Evolutionary conservation across 192 early-diverging fungal genomes (phyloP), one percentile per base, ranked within the genome.

Genomic region (Backusella tarrabulga): DNA sequence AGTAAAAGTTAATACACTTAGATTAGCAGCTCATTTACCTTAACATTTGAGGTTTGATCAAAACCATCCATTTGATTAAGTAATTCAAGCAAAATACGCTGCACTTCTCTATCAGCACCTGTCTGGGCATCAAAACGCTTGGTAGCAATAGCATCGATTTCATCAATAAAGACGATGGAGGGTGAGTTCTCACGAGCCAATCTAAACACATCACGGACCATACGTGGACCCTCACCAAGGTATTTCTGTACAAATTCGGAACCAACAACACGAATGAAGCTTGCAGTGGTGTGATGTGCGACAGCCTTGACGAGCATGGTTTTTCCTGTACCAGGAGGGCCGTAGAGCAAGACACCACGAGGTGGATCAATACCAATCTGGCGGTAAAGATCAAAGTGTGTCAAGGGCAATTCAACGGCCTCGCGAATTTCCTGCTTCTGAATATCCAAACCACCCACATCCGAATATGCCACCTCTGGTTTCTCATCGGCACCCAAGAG

Each of bases 181-280:
- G 98, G 98, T 41, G 98, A 95, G 85, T 99, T 97, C 76, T 99
- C 98, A 60, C 96, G 89, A 2, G 97, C 98, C 71, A 99, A 84
- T 34, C 97, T 85, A 92, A 99, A 99, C 21, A 97, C 92, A 81
- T 99, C 98, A 71, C 98, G 91, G 7, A 98, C 98, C 93, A 98
- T 97, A 56, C 97, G 92, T 29, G 97, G 97, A 15, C 97, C 98
- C 76, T 99, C 97, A 56, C 97, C 97, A 21, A 99, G 85, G 83
- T 99, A 99, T 85, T 99, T 99, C 89, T 98, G 97, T 69, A 99
- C 95, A 88, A 99, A 95, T 84, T 99, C 98, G 50, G 97, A 98
- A 60, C 98, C 97, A 36, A 95, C 95, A 34, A 98, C 95, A 69
- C 98, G 93, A 79, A 99, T 95, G 78, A 99, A 99, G 67, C 96